Conservation (phyloP, 495 filamentous ascomycete genomes). For the Astrocystis sublimbata region DNA sequence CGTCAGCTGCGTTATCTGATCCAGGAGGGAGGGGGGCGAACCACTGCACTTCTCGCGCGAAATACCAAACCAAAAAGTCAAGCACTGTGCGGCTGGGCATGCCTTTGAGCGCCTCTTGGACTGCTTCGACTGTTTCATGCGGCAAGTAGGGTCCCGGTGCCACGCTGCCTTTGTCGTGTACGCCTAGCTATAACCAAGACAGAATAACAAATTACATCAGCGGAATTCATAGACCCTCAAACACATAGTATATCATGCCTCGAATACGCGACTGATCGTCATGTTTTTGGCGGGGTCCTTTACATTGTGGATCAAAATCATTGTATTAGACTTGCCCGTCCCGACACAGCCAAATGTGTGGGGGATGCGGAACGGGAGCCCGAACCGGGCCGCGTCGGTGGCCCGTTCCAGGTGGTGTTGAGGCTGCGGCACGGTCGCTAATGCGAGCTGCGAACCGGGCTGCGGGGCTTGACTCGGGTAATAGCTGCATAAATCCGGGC, state of each 20-base stretch:
- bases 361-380: too few relatives aligned
- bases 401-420: not conserved
- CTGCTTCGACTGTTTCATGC: not conserved
- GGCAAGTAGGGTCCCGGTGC: not conserved
- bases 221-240: not conserved
- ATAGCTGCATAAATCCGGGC: conserved; percentile 20
- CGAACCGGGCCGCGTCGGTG: too few relatives aligned
- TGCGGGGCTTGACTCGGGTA: not conserved
- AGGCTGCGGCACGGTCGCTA: not conserved
- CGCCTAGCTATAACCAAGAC: conserved; percentile 3
- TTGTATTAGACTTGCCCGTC: too few relatives aligned
- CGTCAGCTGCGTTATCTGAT: too few relatives aligned
- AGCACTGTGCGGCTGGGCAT: conserved; percentile 29
- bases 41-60: conserved; percentile 33
- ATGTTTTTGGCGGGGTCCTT: too few relatives aligned
- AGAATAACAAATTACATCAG: too few relatives aligned
- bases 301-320: too few relatives aligned
- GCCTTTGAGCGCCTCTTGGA: conserved; percentile 16
- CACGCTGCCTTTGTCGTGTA: not conserved
- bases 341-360: too few relatives aligned
- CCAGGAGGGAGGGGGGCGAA: conserved; percentile 6
- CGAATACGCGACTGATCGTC: too few relatives aligned
- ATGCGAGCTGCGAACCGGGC: too few relatives aligned
- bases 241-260: not conserved
- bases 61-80: conserved; percentile 34